Conservation (phyloP, 352 stramenopile species). For the Phytophthora pisi region DNA sequence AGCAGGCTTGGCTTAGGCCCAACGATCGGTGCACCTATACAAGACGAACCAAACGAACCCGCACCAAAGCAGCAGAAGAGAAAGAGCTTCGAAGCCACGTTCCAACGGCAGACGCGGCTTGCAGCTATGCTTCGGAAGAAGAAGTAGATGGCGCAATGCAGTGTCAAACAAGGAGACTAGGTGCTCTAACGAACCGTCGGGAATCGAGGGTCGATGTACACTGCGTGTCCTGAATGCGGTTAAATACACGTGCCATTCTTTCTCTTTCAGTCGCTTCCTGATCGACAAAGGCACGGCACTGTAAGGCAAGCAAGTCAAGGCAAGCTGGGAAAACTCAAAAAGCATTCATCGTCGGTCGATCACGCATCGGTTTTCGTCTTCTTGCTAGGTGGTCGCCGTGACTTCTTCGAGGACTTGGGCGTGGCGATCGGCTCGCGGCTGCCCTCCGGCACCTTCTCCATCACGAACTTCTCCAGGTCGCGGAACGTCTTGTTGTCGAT, state of each 20-base stretch:
- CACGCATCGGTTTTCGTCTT: constrained; percentile 66
- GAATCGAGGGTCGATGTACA: constrained; percentile 15
- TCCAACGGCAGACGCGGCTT: constrained; percentile 55
- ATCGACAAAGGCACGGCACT: constrained; percentile 5
- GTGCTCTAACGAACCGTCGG: constrained; percentile 17
- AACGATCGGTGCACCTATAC: constrained; percentile 6
- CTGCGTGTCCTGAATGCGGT: constrained; percentile 24
- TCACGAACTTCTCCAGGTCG: constrained; percentile 81
- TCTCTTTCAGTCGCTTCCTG: constrained; percentile 16
- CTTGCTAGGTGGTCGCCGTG: constrained; percentile 59
- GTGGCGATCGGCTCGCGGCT: constrained; percentile 66
- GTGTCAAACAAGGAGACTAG: constrained; percentile 7
- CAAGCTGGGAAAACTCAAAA: constrained; percentile 22
- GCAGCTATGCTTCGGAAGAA: constrained; percentile 60
- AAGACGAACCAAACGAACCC: constrained; percentile 18
- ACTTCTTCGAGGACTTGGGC: constrained; percentile 66
- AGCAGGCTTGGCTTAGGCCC: constrained; percentile 19
- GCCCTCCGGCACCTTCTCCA: constrained; percentile 73
- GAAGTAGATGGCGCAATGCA: constrained; percentile 13
- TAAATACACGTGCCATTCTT: constrained; percentile 30
- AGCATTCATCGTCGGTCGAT: constrained; percentile 18
- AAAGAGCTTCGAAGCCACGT: constrained; percentile 54
- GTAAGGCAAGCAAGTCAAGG: constrained; percentile 8
- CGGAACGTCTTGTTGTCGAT: constrained; percentile 91
- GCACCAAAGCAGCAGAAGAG: constrained; percentile 39